phyloP scores from a whole-genome alignment of 2,329 filamentous ascomycete species.

The Dryadomyces quercus-mongolicae region DNA sequence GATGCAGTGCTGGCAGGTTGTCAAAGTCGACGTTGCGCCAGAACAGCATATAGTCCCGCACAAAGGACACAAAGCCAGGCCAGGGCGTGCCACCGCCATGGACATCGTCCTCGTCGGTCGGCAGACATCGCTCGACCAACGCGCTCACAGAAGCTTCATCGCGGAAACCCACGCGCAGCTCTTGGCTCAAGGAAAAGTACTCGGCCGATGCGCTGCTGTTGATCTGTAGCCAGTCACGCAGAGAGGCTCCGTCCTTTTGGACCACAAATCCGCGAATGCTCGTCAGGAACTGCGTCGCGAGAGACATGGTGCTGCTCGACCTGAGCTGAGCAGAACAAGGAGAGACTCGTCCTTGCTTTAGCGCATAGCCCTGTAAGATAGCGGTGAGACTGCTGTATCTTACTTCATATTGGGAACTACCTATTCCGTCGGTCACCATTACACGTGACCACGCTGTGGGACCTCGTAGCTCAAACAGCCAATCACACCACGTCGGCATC shows the following conservation, averaged over 20 bases:
- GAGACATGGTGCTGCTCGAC: constrained; percentile 8
- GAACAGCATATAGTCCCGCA: constrained; percentile 70
- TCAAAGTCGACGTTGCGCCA: constrained; percentile 69
- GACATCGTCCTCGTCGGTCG: constrained; percentile 51
- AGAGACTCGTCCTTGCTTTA: no score
- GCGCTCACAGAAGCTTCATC: constrained; percentile 41
- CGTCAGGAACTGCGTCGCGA: constrained; percentile 12
- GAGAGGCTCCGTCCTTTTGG: constrained; percentile 41
- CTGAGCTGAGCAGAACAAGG: no score
- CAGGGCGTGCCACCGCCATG: constrained; percentile 54
- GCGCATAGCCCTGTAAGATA: no score
- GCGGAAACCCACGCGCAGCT: constrained; percentile 50
- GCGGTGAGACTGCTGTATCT: no score
- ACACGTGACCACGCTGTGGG: not conserved
- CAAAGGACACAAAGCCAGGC: constrained; percentile 66
- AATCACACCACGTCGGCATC: not conserved
- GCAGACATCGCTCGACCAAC: constrained; percentile 51
- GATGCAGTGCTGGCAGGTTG: constrained; percentile 63
- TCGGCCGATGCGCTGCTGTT: constrained; percentile 57
- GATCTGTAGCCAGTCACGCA: constrained; percentile 61
- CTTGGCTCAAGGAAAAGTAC: constrained; percentile 55
- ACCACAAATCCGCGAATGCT: constrained; percentile 12
- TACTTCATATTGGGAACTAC: no score
- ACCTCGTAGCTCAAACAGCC: not conserved
- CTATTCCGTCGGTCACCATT: no score